Evolutionary conservation across 148 eudicot genomes (phyloP).

Genomic region (Polygonum maritimum): DNA sequence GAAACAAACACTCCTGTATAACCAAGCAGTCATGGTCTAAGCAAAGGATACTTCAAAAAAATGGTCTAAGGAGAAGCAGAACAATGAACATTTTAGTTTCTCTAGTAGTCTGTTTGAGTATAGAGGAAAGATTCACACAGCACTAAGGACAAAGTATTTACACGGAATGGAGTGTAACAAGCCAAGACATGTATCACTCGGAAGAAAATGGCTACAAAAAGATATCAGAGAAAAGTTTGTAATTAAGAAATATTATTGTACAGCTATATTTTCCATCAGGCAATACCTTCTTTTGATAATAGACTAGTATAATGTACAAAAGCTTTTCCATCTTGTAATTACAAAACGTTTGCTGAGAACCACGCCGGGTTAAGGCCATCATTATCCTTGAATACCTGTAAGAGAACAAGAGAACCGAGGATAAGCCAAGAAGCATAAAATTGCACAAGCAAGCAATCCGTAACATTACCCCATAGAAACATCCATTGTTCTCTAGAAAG

Average conservation of each 20-base stretch:
- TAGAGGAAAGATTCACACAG: not conserved
- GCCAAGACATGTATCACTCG: not conserved
- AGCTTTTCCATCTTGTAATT: constrained; percentile 58
- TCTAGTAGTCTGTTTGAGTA: not conserved
- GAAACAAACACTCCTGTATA: not conserved
- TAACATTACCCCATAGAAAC: not conserved
- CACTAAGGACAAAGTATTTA: not conserved
- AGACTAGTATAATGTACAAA: constrained; percentile 52
- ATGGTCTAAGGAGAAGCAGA: not conserved
- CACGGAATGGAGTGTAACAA: not conserved
- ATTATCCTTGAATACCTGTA: constrained; percentile 61
- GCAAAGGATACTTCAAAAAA: too few species aligned
- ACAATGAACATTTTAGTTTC: not conserved
- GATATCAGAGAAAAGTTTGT: not conserved
- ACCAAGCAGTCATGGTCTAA: not conserved
- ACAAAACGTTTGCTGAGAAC: constrained; percentile 67
- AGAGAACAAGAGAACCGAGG: constrained; percentile 2
- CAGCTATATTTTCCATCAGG: not conserved
- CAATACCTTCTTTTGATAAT: constrained; percentile 53
- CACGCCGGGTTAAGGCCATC: constrained; percentile 50
- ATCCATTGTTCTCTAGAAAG: not conserved
- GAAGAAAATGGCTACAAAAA: not conserved
- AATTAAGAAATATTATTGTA: not conserved
- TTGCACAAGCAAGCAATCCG: not conserved
- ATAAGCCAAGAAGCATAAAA: not conserved